Evolutionary conservation across 345 rosid species (phyloP), one percentile per base, ranked within the genome.

Genomic region (Populus euphratica): DNA sequence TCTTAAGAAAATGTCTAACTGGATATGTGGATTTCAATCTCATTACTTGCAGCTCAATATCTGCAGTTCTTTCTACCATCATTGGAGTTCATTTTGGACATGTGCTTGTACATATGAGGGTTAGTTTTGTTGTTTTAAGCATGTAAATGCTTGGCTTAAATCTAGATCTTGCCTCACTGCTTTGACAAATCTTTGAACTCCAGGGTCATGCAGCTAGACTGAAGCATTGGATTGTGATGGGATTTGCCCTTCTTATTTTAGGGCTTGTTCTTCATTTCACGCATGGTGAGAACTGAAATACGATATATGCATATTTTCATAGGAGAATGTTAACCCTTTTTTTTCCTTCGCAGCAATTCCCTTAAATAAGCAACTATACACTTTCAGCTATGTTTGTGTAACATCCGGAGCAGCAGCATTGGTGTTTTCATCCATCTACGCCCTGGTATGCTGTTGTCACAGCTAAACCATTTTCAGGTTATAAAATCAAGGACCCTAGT

Each of bases 1-100:
- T n/a, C 5, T 65, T 65, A 31, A 47, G 67, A 59, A 68, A 68
- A 27, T 47, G 14, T 76, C 68, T 33, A 44, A 39, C 31, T 72
- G 43, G 23, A n/a, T n/a, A 6, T 13, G 29, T 61, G 72, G 8
- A 69, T 76, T 14, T 69, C 38, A 36, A 73, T 74, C 21, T 68
- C 69, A 52, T 76, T 85, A 87, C 90, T 75, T 85, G 90, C 90
- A 94, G 98, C 86, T 89, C 98, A 7, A 78, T 93, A 81, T 90
- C 97, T 67, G 87, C 98, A 73, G 69, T 91, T 83, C 86, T 94
- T 20, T 94, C 98, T 5, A 89, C 97, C 71, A 68, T 93, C 76
- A 88, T 90, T 1, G 98, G 98, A 77, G 90, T 90, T 41, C 98
- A 94, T 81, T 93, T 89, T 33, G 98, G 98, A 35, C 97, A 93